Conservation (phyloP, 2,329 filamentous ascomycete genomes). For the Verticillium tricorpus region DNA sequence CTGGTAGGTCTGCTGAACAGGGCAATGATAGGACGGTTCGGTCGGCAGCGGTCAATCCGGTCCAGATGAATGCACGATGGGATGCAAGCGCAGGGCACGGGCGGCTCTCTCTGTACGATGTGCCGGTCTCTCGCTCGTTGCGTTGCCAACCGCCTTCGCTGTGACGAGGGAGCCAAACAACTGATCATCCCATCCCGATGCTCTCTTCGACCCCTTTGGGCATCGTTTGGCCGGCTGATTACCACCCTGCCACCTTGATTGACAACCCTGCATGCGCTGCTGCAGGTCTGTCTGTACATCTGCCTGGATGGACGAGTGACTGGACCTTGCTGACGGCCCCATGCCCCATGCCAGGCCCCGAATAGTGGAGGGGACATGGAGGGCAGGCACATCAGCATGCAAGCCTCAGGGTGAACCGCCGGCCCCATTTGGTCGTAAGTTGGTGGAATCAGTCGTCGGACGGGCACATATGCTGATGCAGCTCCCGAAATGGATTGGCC, state of each 20-base stretch:
- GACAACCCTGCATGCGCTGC: constrained; percentile 9
- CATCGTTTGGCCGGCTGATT: neutral
- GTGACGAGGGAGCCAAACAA: neutral
- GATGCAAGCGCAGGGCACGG: neutral
- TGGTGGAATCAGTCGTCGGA: neutral
- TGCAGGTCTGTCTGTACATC: constrained; percentile 16
- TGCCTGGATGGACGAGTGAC: neutral
- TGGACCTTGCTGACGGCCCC: neutral
- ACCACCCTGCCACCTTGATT: constrained; percentile 3
- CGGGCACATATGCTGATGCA: neutral
- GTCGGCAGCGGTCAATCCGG: neutral
- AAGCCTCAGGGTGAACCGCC: constrained; percentile 10
- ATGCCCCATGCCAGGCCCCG: neutral
- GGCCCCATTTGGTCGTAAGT: neutral
- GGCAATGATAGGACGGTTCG: neutral
- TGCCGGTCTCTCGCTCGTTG: neutral
- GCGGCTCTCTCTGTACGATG: neutral
- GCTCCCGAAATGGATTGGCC: neutral
- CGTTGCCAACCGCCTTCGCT: neutral
- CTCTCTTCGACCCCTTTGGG: neutral
- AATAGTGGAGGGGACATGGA: neutral
- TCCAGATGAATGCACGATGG: neutral
- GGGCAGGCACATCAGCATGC: constrained; percentile 6
- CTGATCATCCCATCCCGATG: neutral
- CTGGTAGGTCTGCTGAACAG: neutral